phyloP scores from a whole-genome alignment of 1,284 basidiomycete species.

The Malassezia vespertilionis region DNA sequence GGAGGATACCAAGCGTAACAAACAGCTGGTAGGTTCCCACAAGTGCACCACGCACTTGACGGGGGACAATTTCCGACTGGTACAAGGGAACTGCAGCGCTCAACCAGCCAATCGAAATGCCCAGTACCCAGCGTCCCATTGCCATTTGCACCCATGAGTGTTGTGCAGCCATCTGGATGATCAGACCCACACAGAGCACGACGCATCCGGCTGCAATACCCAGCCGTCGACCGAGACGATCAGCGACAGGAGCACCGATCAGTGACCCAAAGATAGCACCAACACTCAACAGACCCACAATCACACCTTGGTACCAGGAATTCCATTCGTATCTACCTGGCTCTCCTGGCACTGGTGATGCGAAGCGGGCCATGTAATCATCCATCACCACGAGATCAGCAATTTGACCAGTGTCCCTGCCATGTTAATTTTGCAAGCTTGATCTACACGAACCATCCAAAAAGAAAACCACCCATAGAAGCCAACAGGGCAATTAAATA shows the following conservation, averaged over 20 bases:
- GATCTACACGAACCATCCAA: slow-evolving; percentile 49
- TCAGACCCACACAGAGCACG: slow-evolving; percentile 61
- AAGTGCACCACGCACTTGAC: slow-evolving; percentile 64
- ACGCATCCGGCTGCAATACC: slow-evolving; percentile 62
- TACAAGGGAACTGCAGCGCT: slow-evolving; percentile 64
- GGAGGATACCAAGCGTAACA: slow-evolving; percentile 56
- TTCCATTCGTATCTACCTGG: slow-evolving; percentile 23
- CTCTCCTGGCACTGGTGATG: not conserved
- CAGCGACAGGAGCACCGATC: slow-evolving; percentile 51
- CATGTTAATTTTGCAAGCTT: not conserved
- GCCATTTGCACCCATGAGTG: slow-evolving; percentile 48
- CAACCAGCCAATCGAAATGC: slow-evolving; percentile 48
- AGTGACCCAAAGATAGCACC: slow-evolving; percentile 47
- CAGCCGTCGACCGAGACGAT: slow-evolving; percentile 59
- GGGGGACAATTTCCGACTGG: slow-evolving; percentile 65
- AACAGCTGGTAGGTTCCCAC: slow-evolving; percentile 57
- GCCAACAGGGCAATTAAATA: slow-evolving; percentile 61
- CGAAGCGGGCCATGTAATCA: slow-evolving; percentile 62
- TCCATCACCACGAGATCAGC: slow-evolving; percentile 64
- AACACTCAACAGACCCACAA: slow-evolving; percentile 57
- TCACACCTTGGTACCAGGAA: slow-evolving; percentile 51
- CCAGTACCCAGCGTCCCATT: slow-evolving; percentile 61
- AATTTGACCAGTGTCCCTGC: slow-evolving; percentile 62
- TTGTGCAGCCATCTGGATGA: slow-evolving; percentile 51
- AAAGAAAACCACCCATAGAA: slow-evolving; percentile 68